Evolutionary conservation across 176 grass and related monocot species (phyloP).

Genomic region (Phragmites australis): DNA sequence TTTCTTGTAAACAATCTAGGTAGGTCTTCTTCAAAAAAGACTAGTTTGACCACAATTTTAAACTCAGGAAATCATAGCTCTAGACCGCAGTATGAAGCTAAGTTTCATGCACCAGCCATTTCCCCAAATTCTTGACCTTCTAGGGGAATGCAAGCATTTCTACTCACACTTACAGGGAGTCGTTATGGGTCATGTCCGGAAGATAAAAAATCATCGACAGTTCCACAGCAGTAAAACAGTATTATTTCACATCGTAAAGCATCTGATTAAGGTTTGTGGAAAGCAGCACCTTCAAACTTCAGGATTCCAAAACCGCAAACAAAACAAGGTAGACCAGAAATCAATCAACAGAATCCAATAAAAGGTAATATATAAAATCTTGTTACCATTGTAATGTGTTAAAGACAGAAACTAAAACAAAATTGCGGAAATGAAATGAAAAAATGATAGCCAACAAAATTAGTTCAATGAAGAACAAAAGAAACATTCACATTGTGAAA

Average conservation of each 20-base stretch:
- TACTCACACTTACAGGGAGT: not conserved
- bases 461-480: not conserved
- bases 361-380: not conserved
- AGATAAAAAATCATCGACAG: not conserved
- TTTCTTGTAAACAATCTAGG: not conserved
- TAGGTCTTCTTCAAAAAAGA: not conserved
- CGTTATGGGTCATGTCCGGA: not conserved
- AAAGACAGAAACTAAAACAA: not conserved
- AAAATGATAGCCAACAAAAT: conserved; percentile 10
- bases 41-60: conserved; percentile 1
- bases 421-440: conserved; percentile 10
- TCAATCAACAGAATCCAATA: not conserved
- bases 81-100: not conserved
- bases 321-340: not conserved
- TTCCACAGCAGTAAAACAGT: not conserved
- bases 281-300: not conserved
- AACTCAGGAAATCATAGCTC: not conserved
- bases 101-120: conserved; percentile 12
- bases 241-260: not conserved
- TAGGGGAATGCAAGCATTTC: not conserved
- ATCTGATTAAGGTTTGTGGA: not conserved
- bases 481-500: not conserved
- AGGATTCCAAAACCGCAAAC: not conserved
- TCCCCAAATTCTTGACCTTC: not conserved
- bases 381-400: not conserved